Base-by-base conservation (phyloP, 306 rosid species). In the Prosopis cineraria region DNA sequence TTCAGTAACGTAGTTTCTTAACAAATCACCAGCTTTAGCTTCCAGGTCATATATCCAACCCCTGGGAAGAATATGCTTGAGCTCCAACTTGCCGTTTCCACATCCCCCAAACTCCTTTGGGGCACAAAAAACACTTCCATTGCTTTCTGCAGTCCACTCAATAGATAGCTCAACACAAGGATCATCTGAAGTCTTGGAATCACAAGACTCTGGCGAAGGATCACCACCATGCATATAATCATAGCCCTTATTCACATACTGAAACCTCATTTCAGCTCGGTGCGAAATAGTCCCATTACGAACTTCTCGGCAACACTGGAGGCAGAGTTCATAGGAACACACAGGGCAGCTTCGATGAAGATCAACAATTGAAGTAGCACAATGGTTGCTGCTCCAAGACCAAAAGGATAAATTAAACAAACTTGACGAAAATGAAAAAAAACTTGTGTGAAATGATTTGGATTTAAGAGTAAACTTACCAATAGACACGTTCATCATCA, bases 281-380 rank as follows among this genome's bases (percentile, higher is more conserved):
- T 85, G 76, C 40, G 74, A 62, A 76, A 88, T 85, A 58, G 80
- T 68, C 78, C 92, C 92, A 50, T 83, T 52, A 30, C 93, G 95
- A 40, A 90, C 60, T 80, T 92, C 97, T 78, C 36, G 86, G 75
- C 97, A 92, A 76, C 97, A 92, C 72, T 65, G 70, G 20, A 90
- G 91, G 79, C 97, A 92, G 63, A 92, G 88, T 79, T 92, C 96
- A 78, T 79, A 92, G 30, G 84, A 81, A 82, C 96, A 92, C 24
- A 76, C 62, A 59, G 91, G 89, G 84, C 97, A 92, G 88, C 89
- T 90, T 76, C 93, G 84, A 75, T 92, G 93, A 55, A 92, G 85
- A 58, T 92, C 96, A 68, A 84, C 52, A 58, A 93, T 93, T 85
- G 98, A 93, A 77, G 96, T 93, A 68, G 96, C 97, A 87, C 97